These are phyloP conservation scores for Crithidia thermophila DNA, from an alignment of 208 protist genomes.

Conservation along the genomic window DNA sequence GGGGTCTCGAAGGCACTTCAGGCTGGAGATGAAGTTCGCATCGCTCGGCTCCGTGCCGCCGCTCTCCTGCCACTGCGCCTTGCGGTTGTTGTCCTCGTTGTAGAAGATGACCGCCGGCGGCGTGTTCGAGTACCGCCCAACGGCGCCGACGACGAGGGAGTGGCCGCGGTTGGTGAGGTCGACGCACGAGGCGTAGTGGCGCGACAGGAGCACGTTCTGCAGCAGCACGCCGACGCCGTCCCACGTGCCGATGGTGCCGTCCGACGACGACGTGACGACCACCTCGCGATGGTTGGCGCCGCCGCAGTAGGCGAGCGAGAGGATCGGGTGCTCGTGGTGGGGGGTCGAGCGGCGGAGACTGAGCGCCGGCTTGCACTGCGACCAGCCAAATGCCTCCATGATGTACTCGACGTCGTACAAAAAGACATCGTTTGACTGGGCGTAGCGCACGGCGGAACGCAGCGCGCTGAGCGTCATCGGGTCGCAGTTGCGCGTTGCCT, in stretches of 20 bases:
- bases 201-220: conserved; percentile 76
- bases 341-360: conserved; percentile 46
- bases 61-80: conserved; percentile 79
- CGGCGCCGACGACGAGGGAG: conserved; percentile 76
- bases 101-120: conserved; percentile 84
- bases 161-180: conserved; percentile 77
- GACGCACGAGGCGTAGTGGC: conserved; percentile 86
- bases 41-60: conserved; percentile 71
- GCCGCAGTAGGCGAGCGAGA: conserved; percentile 74
- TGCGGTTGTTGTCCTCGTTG: conserved; percentile 47
- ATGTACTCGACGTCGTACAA: conserved; percentile 92
- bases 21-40: conserved; percentile 75
- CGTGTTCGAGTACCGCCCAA: conserved; percentile 45
- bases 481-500: conserved; percentile 62
- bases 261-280: conserved; percentile 84
- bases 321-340: conserved; percentile 70
- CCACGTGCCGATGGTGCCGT: conserved; percentile 87
- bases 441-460: conserved; percentile 47
- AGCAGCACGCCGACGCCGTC: conserved; percentile 62
- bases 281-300: conserved; percentile 55
- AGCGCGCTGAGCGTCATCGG: conserved; percentile 49
- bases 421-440: conserved; percentile 81
- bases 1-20: conserved; percentile 53
- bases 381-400: conserved; percentile 82
- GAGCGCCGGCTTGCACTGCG: conserved; percentile 65